A percentile compares a stretch with the other conserved stretches of the same genome.
These are phyloP conservation scores for Breviolum minutum DNA, from an alignment of 73 alveolate genomes.

Conservation along the genomic window DNA sequence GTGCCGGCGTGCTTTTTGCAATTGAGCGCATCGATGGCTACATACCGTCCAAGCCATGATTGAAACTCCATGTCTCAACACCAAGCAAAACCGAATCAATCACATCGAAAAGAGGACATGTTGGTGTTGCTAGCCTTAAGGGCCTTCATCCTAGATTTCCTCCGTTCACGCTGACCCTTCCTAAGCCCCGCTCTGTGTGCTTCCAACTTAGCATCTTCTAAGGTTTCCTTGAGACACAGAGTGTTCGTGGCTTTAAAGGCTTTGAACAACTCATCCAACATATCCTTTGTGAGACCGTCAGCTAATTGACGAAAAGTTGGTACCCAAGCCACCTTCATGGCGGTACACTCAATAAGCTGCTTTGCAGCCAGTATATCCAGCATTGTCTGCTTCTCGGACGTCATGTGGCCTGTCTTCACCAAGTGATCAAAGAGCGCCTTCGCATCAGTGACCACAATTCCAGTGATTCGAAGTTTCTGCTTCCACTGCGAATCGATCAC, in stretches of 20 bases:
- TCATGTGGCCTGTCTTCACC: not conserved
- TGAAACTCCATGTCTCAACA: not conserved
- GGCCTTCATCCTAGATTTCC: not conserved
- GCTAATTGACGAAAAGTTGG: not conserved
- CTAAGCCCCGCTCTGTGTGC: not conserved
- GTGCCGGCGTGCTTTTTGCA: not conserved
- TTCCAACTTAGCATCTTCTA: not conserved
- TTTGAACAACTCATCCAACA: not conserved
- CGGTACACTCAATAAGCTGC: not conserved
- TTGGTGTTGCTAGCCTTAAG: not conserved
- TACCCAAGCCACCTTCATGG: constrained; percentile 7
- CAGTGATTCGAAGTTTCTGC: not conserved
- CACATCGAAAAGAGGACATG: not conserved
- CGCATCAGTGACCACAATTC: not conserved
- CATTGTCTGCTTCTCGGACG: constrained; percentile 13
- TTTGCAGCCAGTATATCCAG: not conserved
- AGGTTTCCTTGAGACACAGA: not conserved
- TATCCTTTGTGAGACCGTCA: not conserved
- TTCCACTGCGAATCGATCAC: not conserved
- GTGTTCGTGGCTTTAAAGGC: not conserved
- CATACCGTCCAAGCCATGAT: not conserved
- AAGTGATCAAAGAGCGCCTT: not conserved
- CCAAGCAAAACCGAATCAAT: not conserved
- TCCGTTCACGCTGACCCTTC: constrained; percentile 4
- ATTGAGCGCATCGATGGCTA: not conserved